Conservation (phyloP, 164 flowering plant species). For the Sextonia rubra region DNA sequence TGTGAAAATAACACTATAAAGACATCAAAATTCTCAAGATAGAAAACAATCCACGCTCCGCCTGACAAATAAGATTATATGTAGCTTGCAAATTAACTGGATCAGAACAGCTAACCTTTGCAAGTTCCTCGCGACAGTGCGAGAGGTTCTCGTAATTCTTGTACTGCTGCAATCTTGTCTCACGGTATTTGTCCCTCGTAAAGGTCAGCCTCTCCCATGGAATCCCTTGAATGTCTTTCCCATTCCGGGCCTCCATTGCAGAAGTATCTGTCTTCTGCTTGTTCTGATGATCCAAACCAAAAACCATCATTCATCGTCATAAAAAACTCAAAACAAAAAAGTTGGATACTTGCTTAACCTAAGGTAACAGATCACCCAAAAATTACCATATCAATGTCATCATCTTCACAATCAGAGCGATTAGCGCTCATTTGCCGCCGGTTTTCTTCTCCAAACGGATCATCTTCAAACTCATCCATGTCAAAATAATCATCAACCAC, state of each 20-base stretch:
- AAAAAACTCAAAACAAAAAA: background rate
- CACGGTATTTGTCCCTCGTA: constrained; percentile 71
- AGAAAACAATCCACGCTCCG: background rate
- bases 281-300: constrained; percentile 24
- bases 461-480: constrained; percentile 41
- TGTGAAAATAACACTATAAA: background rate
- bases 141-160: constrained; percentile 65
- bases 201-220: constrained; percentile 87
- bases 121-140: constrained; percentile 37
- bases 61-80: background rate
- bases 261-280: constrained; percentile 74
- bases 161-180: constrained; percentile 72
- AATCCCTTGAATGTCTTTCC: constrained; percentile 92
- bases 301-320: background rate
- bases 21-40: background rate
- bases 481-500: constrained; percentile 47
- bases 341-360: background rate
- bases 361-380: background rate
- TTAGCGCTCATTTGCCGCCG: constrained; percentile 10
- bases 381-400: constrained; percentile 43
- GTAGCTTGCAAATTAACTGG: background rate
- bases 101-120: constrained; percentile 39
- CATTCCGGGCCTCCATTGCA: constrained; percentile 78
- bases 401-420: constrained; percentile 47
- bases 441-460: constrained; percentile 19